phyloP scores from a whole-genome alignment of 371 early-diverging fungal species.

The Enteropsectra breve region DNA sequence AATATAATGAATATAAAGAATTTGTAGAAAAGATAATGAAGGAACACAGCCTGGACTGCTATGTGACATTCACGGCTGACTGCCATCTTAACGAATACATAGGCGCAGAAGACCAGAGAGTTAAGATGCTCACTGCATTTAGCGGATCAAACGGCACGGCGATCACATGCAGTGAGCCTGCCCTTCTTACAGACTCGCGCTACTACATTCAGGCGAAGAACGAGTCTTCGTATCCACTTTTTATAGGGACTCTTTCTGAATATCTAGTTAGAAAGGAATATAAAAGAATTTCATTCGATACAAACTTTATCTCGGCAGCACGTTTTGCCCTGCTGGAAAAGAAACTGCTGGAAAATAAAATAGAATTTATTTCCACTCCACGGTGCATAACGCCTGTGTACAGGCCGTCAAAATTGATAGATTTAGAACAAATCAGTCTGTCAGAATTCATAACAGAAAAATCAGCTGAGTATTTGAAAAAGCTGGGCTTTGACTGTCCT shows the following conservation, averaged over 20 bases:
- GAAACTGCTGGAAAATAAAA: conserved; percentile 13
- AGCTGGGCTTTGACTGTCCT: not conserved
- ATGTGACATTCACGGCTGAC: conserved; percentile 49
- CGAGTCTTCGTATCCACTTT: conserved; percentile 64
- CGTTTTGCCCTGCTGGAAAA: conserved; percentile 62
- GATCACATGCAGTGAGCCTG: conserved; percentile 67
- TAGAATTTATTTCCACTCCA: conserved; percentile 35
- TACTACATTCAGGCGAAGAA: conserved; percentile 90
- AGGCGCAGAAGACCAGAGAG: conserved; percentile 75
- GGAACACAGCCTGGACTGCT: conserved; percentile 39
- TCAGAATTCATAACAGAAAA: not conserved
- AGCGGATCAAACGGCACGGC: conserved; percentile 85
- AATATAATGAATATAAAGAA: not conserved
- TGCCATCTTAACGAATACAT: conserved; percentile 76
- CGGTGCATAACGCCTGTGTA: not conserved
- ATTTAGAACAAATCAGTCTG: not conserved
- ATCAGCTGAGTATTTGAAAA: not conserved
- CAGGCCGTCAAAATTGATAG: not conserved
- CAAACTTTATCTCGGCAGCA: conserved; percentile 55
- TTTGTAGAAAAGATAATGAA: conserved; percentile 17
- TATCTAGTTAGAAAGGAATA: conserved; percentile 22
- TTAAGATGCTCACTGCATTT: conserved; percentile 86
- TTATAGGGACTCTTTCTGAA: conserved; percentile 20
- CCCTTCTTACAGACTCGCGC: conserved; percentile 87
- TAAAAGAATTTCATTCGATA: conserved; percentile 44